phyloP scores from a whole-genome alignment of 2,329 filamentous ascomycete genomes.

The Claviceps sp. region DNA sequence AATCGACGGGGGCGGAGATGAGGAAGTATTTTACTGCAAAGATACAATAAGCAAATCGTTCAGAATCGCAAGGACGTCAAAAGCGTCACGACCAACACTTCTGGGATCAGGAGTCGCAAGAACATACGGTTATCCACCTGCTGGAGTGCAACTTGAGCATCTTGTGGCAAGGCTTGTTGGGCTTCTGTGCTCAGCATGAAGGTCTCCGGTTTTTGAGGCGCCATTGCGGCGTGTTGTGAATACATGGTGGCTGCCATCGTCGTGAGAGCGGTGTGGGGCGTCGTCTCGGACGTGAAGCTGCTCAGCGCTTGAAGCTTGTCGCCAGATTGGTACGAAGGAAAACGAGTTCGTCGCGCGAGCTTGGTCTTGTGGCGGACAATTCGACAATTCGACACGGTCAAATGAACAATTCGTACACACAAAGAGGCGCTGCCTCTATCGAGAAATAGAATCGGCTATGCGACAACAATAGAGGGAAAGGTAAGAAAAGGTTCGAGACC shows the following conservation, averaged over 20 bases:
- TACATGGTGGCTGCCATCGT: constrained; percentile 45
- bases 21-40: constrained; percentile 92
- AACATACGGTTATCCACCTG: constrained; percentile 91
- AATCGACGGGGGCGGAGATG: constrained; percentile 95
- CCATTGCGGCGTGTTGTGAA: constrained; percentile 74
- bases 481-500: constrained; percentile 28
- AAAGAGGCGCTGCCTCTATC: constrained; percentile 22
- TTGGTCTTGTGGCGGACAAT: not conserved
- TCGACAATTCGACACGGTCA: not conserved
- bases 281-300: not conserved
- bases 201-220: constrained; percentile 92
- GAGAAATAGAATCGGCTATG: constrained; percentile 1
- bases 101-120: not conserved
- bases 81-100: not conserved
- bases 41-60: not conserved
- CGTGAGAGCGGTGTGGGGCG: constrained; percentile 3
- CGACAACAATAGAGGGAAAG: constrained; percentile 11
- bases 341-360: not conserved
- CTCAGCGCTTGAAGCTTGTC: not conserved
- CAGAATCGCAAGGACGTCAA: not conserved
- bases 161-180: constrained; percentile 88
- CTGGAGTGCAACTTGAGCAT: constrained; percentile 92
- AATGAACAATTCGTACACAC: constrained; percentile 2
- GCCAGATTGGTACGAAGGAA: not conserved
- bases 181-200: constrained; percentile 97